Base-by-base conservation (phyloP, 768 basidiomycete species). In the Mycena capillaripes region DNA sequence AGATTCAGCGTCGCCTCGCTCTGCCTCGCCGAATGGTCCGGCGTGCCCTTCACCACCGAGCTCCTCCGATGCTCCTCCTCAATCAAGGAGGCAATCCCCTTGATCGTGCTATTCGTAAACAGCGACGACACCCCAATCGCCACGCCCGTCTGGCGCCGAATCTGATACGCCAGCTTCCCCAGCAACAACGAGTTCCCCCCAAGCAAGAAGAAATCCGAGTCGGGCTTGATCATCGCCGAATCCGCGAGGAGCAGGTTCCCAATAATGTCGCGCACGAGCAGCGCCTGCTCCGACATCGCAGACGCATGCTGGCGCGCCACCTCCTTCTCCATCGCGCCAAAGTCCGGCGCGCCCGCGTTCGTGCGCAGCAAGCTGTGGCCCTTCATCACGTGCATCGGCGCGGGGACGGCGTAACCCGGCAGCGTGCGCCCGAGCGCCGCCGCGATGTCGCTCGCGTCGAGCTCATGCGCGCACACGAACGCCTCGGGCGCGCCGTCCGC, bases 151-250 rank as follows among this genome's bases (percentile, higher is more conserved):
- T 79, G 81, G 66, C 84, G 84, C 10, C 86, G 84, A 46, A 87
- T 79, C 38, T 78, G 77, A 69, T 86, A 81, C 19, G 83, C 79
- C 12, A 88, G 79, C 38, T 86, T 83, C 16, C 87, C 87, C 21
- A 87, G 81, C 4, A 87, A 80, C 0, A 87, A 77, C 4, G 86
- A 87, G 71, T 82, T 85, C 21, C 70, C 85, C 32, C 85, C 85
- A 30, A 86, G 75, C 1, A 86, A 70, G 74, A 86, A 86, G 74
- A 86, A 86, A 66, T 86, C 85, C 6, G 84, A 83, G n/a, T 81
- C 78, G 52, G 72, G 62, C 10, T 72, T 76, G 34, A 86, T 79
- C 61, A 76, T 75, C 11, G 70, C 70, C 10, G 81, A 66, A 25
- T 84, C 82, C 58, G 81, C 60, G n/a, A 75, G 62, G 2, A 86